phyloP scores from a whole-genome alignment of 1,139 yeast genomes.

The Yamadazyma epiphylla region DNA sequence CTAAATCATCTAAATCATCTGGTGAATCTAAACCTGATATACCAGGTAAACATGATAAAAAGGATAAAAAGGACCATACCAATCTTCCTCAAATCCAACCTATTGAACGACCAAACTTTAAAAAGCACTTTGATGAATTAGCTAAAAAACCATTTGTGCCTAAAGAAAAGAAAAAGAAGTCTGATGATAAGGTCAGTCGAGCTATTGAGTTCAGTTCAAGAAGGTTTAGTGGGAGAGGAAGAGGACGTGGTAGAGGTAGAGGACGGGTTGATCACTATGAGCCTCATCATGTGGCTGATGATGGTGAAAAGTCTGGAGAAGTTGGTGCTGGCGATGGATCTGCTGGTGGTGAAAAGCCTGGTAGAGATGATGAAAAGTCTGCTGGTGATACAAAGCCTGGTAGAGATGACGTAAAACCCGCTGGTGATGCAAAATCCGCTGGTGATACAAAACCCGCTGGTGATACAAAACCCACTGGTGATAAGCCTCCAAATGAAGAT shows the following conservation, averaged over 20 bases:
- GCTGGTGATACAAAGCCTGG: no score
- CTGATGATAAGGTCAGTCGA: constrained; percentile 9
- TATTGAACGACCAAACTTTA: constrained; percentile 27
- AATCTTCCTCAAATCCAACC: background rate
- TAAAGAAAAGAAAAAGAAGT: constrained; percentile 6
- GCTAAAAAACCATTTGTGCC: constrained; percentile 15
- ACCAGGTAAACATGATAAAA: constrained; percentile 2
- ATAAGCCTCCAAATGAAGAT: no score
- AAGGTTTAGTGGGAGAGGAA: no score
- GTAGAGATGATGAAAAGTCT: no score
- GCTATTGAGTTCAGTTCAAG: no score
- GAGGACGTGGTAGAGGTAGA: constrained; percentile 18
- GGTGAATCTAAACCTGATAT: constrained; percentile 1
- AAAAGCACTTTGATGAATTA: constrained; percentile 28
- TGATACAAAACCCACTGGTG: no score
- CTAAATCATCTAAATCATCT: background rate
- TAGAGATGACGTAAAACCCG: no score
- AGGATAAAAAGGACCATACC: background rate
- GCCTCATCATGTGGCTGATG: constrained; percentile 2
- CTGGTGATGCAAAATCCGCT: no score
- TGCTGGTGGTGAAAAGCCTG: no score
- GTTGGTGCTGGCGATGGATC: no score
- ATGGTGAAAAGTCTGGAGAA: background rate
- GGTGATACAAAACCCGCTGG: no score
- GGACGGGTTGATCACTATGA: constrained; percentile 8